A percentile compares a stretch with the other conserved stretches of the same genome.
Evolutionary conservation across 768 basidiomycete species (phyloP).

Genomic region (Collybiopsis confluens): DNA sequence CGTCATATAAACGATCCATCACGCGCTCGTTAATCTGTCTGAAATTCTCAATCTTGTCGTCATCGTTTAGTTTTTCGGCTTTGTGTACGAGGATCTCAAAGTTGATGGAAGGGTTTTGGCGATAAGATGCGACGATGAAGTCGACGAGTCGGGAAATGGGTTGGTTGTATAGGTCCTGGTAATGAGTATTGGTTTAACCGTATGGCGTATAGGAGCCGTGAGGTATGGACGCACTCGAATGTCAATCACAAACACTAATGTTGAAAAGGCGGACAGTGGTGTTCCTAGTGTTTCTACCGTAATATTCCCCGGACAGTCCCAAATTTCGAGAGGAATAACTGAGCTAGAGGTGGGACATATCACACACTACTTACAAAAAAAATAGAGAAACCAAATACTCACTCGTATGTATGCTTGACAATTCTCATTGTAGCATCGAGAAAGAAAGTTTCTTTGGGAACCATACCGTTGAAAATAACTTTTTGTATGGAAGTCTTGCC

Average conservation of each 20-base stretch:
- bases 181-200: slow-evolving; percentile 5
- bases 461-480: slow-evolving; percentile 84
- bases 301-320: slow-evolving; percentile 90
- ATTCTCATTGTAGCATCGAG: slow-evolving; percentile 83
- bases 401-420: slow-evolving; percentile 78
- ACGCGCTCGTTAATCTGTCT: slow-evolving; percentile 87
- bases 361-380: too few relatives aligned
- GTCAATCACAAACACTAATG: slow-evolving; percentile 91
- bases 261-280: slow-evolving; percentile 74
- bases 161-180: slow-evolving; percentile 78
- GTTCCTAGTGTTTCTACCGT: slow-evolving; percentile 75
- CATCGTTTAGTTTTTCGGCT: slow-evolving; percentile 85
- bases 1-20: slow-evolving; percentile 75
- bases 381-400: slow-evolving; percentile 24
- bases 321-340: slow-evolving; percentile 88
- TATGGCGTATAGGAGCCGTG: slow-evolving; percentile 5
- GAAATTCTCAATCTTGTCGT: slow-evolving; percentile 90
- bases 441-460: slow-evolving; percentile 83
- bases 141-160: slow-evolving; percentile 80
- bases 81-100: slow-evolving; percentile 96
- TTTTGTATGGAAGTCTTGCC: slow-evolving; percentile 91
- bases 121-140: slow-evolving; percentile 73
- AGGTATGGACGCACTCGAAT: slow-evolving; percentile 64
- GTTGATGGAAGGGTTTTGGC: slow-evolving; percentile 69
- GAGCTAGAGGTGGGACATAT: slow-evolving; percentile 52